phyloP scores from a whole-genome alignment of 192 early-diverging fungal species.

The Backusella macrospora region DNA sequence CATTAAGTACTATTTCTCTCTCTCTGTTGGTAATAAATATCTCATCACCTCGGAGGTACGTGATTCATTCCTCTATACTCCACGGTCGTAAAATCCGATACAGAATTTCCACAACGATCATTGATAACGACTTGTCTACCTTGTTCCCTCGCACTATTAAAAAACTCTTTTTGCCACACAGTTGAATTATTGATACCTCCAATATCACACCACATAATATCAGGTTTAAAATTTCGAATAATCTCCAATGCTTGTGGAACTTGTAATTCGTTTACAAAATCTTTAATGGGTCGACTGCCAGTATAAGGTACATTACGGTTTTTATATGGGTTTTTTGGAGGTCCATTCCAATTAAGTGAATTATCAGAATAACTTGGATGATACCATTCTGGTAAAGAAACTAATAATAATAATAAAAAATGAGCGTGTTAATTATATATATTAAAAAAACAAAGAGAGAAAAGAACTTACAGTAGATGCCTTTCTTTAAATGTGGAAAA shows the following conservation, averaged over 20 bases:
- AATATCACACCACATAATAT: conserved; percentile 41
- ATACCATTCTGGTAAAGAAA: conserved; percentile 40
- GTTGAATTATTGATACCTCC: conserved; percentile 37
- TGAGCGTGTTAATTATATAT: background rate
- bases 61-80: conserved; percentile 24
- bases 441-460: background rate
- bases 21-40: too few species aligned
- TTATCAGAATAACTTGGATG: conserved; percentile 27
- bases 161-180: conserved; percentile 20
- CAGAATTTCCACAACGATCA: conserved; percentile 31
- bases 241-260: conserved; percentile 30
- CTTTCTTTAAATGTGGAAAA: conserved; percentile 28
- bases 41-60: conserved; percentile 3
- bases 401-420: background rate
- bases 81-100: conserved; percentile 29
- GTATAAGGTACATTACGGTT: conserved; percentile 18
- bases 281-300: conserved; percentile 9
- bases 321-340: conserved; percentile 26
- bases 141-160: conserved; percentile 7
- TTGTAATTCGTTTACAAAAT: conserved; percentile 36
- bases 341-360: conserved; percentile 22
- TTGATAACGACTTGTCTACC: conserved; percentile 27
- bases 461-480: conserved; percentile 35
- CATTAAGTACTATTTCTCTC: background rate
- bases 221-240: conserved; percentile 22